Percentiles rank a stretch among this genome's conserved stretches.
phyloP scores from a whole-genome alignment of 768 basidiomycete genomes.

The Dictyophora rubrovolvata region DNA sequence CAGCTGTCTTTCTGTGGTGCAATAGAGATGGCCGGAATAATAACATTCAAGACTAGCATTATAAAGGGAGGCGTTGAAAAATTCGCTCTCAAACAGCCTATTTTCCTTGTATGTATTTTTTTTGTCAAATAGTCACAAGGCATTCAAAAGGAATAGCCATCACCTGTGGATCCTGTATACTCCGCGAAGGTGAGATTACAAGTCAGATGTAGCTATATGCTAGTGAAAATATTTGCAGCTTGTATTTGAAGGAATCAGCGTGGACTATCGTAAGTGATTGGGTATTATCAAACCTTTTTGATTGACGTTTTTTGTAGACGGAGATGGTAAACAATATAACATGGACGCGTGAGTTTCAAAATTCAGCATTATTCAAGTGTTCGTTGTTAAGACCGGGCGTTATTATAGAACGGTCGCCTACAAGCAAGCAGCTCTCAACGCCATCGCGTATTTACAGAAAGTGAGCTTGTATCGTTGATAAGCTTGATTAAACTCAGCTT shows the following conservation, averaged over 20 bases:
- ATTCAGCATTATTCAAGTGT: background rate
- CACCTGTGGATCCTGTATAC: conserved; percentile 66
- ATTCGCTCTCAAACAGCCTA: conserved; percentile 63
- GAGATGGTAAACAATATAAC: conserved; percentile 63
- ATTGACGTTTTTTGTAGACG: conserved; percentile 35
- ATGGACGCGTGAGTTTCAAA: conserved; percentile 54
- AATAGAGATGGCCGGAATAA: conserved; percentile 71
- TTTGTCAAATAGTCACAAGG: background rate
- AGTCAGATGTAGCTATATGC: background rate
- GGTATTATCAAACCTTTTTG: background rate
- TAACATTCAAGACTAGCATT: conserved; percentile 62
- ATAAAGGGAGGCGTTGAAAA: conserved; percentile 69
- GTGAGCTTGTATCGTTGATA: conserved; percentile 19
- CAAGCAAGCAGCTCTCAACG: conserved; percentile 70
- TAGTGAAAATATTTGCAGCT: conserved; percentile 27
- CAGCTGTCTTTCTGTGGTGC: conserved; percentile 69
- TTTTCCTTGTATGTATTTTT: conserved; percentile 44
- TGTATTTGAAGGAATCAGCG: conserved; percentile 66
- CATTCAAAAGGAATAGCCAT: conserved; percentile 38
- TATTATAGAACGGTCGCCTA: conserved; percentile 56
- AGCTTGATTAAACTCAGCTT: background rate
- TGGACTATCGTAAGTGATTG: conserved; percentile 42
- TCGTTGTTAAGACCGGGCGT: background rate
- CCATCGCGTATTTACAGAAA: conserved; percentile 65
- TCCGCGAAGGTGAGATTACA: conserved; percentile 42